phyloP scores from a whole-genome alignment of 2,329 filamentous ascomycete genomes.

The Fusarium nematophilum region DNA sequence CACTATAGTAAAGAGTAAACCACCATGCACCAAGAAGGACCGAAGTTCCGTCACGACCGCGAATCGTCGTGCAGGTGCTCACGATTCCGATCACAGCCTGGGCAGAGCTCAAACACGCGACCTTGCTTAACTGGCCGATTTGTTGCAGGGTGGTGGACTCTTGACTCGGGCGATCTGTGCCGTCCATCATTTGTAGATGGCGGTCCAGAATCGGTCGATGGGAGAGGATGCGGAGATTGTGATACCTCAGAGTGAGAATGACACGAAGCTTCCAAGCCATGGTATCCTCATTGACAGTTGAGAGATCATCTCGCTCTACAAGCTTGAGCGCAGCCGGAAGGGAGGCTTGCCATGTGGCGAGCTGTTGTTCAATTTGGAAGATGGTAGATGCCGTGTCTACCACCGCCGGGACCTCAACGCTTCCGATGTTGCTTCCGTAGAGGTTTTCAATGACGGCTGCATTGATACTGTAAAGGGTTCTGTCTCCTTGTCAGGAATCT shows the following conservation, averaged over 20 bases:
- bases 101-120: constrained; percentile 6
- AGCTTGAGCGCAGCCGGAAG: neutral
- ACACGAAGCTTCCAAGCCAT: constrained; percentile 47
- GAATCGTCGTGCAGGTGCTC: constrained; percentile 2
- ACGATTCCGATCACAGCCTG: constrained; percentile 26
- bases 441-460: constrained; percentile 19
- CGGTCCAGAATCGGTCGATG: constrained; percentile 41
- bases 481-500: neutral
- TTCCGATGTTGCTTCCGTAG: constrained; percentile 30
- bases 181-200: neutral
- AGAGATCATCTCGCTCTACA: neutral
- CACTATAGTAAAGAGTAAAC: constrained; percentile 35
- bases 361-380: constrained; percentile 28
- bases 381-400: constrained; percentile 11
- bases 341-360: constrained; percentile 23
- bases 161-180: neutral
- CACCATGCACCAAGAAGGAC: constrained; percentile 29
- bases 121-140: constrained; percentile 3
- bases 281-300: constrained; percentile 8
- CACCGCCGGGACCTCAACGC: constrained; percentile 11
- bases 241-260: constrained; percentile 51
- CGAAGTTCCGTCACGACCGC: constrained; percentile 9
- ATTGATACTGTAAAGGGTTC: constrained; percentile 18
- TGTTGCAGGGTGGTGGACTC: constrained; percentile 15
- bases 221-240: constrained; percentile 47